A percentile compares a stretch with the other conserved stretches of the same genome.
Conservation (phyloP, 805 yeast species). For the Isabelozyma pseudorhagii region DNA sequence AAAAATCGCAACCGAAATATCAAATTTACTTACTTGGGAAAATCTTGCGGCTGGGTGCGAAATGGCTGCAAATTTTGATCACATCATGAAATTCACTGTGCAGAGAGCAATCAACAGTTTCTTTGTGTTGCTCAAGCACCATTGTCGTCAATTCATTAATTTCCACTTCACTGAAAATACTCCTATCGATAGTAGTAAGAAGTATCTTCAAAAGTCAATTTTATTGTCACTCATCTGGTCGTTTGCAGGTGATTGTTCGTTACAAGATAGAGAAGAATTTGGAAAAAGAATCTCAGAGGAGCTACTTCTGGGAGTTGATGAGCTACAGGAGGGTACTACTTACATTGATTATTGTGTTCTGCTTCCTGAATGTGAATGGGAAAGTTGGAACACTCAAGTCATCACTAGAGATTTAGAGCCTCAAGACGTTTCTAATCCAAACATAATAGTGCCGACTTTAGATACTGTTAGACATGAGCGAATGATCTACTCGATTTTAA, state of each 20-base stretch:
- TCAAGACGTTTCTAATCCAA: slow-evolving; percentile 57
- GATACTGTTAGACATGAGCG: slow-evolving; percentile 73
- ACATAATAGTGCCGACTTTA: slow-evolving; percentile 68
- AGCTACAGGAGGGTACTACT: slow-evolving; percentile 9
- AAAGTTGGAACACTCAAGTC: slow-evolving; percentile 35
- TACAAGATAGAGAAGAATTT: slow-evolving; percentile 37
- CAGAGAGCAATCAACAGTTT: slow-evolving; percentile 38
- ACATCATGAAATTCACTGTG: slow-evolving; percentile 49
- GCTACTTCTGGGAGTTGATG: slow-evolving; percentile 11
- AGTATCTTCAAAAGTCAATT: slow-evolving; percentile 29
- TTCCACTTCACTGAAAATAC: slow-evolving; percentile 6
- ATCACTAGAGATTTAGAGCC: slow-evolving; percentile 49
- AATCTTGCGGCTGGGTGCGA: slow-evolving; percentile 15
- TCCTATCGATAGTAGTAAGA: slow-evolving; percentile 19
- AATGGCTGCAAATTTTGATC: slow-evolving; percentile 29
- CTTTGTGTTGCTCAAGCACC: slow-evolving; percentile 35
- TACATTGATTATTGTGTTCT: slow-evolving; percentile 43
- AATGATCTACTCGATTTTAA: slow-evolving; percentile 53
- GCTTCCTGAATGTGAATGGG: slow-evolving; percentile 48
- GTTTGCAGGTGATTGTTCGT: slow-evolving; percentile 54
- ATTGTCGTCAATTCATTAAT: slow-evolving; percentile 21
- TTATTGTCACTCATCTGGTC: slow-evolving; percentile 56
- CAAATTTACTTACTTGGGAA: neutral
- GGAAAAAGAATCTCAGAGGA: slow-evolving; percentile 20
- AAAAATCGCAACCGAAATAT: slow-evolving; percentile 7